Base-by-base conservation (phyloP, 208 protist species). In the Wallacemonas sp. region DNA sequence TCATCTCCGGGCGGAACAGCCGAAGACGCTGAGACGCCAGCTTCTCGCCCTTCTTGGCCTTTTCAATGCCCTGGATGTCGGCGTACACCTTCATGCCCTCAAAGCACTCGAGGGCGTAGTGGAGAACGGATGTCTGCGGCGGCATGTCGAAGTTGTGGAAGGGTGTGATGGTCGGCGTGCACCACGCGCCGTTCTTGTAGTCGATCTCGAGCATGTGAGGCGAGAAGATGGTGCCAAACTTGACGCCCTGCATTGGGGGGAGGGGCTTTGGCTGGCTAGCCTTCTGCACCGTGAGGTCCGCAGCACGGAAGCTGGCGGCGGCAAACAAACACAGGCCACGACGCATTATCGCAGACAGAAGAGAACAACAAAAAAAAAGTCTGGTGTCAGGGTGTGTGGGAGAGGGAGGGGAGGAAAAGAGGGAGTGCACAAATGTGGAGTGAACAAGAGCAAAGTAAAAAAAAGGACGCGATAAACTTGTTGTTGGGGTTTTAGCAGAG, bases 11-110 rank as follows among this genome's bases (percentile, higher is more conserved):
- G 33, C 99, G 87, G 78, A 99, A 99, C 4, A 99, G 77, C 41
- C 90, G 84, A 16, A 98, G 58, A 19, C 61, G 69, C 29, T 64
- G 70, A 16, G 65, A 29, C 52, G 27, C 43, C 38, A 76, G 61
- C 44, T 14, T 52, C 74, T 87, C 75, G 4, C 78, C 78, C 23
- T 47, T 70, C 33, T 65, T 17, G 34, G 52, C 74, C 49, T 64
- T 71, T 19, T 84, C 70, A 46, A 93, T 96, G 14, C 93, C 76
- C 0, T 68, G 47, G 14, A 75, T 68, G 48, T 98, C 80, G 29
- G 88, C 88, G 83, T 99, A 99, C 27, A 97, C 98, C 82, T 99
- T 99, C 83, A 99, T 90, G 32, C 98, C 98, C 75, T 99, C 98
- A 68, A 99, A 99, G 85, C 96, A 98, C 74, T 81, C 61, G n/a